Conservation (phyloP, 805 yeast species). For the Candida ascalaphidarum region DNA sequence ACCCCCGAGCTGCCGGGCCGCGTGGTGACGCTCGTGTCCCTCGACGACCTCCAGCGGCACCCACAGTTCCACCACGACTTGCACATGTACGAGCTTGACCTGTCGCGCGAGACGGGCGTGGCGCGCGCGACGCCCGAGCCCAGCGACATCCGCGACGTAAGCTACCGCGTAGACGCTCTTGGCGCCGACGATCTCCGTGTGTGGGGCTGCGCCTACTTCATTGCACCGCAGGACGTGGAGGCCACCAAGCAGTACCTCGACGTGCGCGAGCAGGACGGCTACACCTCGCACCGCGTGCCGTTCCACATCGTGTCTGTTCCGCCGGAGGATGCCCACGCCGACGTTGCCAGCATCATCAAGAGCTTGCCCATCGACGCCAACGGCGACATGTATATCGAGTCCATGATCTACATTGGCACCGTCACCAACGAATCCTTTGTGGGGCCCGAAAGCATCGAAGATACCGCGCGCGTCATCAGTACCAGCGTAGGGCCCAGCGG, state of each 20-base stretch:
- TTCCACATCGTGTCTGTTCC: constrained; percentile 39
- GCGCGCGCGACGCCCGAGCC: no score
- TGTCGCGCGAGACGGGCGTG: no score
- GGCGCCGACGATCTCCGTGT: constrained; percentile 41
- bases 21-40: constrained; percentile 72
- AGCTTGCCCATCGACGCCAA: constrained; percentile 12
- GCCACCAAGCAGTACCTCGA: constrained; percentile 66
- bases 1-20: constrained; percentile 83
- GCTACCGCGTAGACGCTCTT: constrained; percentile 8
- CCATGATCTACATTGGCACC: constrained; percentile 78
- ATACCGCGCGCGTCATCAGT: constrained; percentile 55
- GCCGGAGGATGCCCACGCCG: constrained; percentile 1
- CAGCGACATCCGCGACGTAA: neutral
- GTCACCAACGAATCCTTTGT: constrained; percentile 72
- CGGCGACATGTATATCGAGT: constrained; percentile 38
- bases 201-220: constrained; percentile 80
- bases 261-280: constrained; percentile 84
- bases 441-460: constrained; percentile 62
- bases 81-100: constrained; percentile 18
- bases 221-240: constrained; percentile 53
- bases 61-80: constrained; percentile 35
- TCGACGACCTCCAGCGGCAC: constrained; percentile 40
- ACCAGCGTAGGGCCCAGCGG: constrained; percentile 74
- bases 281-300: constrained; percentile 57
- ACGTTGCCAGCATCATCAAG: constrained; percentile 2